Conservation (phyloP, 805 yeast genomes). For the Helenozyma rhizophorensis region DNA sequence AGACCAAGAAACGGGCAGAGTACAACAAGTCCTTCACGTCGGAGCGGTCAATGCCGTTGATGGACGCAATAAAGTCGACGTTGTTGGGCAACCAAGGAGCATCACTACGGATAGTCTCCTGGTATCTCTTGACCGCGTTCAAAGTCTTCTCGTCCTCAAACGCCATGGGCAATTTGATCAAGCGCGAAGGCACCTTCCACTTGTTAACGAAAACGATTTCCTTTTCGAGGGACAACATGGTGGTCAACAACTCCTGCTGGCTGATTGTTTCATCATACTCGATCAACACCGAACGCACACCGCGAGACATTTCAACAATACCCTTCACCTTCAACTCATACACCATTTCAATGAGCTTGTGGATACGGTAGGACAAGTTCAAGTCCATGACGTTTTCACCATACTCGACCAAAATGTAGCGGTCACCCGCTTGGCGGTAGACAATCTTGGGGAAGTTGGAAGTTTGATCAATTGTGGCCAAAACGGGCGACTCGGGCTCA, state of each 20-base stretch:
- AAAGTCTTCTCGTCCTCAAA: conserved; percentile 89
- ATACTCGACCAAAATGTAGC: conserved; percentile 86
- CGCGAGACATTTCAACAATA: conserved; percentile 93
- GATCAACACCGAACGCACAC: conserved; percentile 90
- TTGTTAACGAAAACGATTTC: conserved; percentile 68
- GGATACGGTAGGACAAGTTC: conserved; percentile 79
- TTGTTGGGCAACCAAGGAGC: conserved; percentile 99
- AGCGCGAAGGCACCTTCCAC: conserved; percentile 84
- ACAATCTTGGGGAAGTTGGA: conserved; percentile 62
- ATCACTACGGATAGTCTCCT: conserved; percentile 84
- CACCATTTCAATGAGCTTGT: conserved; percentile 74
- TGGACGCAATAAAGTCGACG: conserved; percentile 89
- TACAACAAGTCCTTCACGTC: conserved; percentile 82
- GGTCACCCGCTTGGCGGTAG: conserved; percentile 96
- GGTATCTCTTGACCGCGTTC: conserved; percentile 85
- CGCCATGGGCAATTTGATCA: conserved; percentile 88
- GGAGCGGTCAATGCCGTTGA: conserved; percentile 73
- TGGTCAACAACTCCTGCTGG: conserved; percentile 59
- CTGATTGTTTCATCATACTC: conserved; percentile 70
- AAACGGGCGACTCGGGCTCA: conserved; percentile 63
- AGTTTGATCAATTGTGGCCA: conserved; percentile 47
- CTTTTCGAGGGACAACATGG: conserved; percentile 69
- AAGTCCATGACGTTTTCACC: conserved; percentile 87
- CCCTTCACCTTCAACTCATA: conserved; percentile 63
- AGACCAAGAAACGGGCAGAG: conserved; percentile 83